A percentile compares a stretch with the other conserved stretches of the same genome.
Evolutionary conservation across 2,329 filamentous ascomycete species (phyloP).

Genomic region (Dactylellina haptotyla): DNA sequence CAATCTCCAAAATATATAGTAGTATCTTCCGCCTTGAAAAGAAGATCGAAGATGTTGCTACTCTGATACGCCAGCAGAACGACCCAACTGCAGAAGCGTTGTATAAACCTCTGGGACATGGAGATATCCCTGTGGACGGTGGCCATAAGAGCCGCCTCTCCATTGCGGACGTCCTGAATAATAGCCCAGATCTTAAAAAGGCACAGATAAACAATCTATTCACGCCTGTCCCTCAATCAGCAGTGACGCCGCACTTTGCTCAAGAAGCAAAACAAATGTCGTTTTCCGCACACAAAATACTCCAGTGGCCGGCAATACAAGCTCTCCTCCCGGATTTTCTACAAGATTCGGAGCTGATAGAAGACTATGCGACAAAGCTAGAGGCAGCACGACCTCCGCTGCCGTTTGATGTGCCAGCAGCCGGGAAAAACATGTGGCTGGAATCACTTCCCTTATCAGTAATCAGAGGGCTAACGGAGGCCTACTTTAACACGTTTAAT

Average conservation of each 20-base stretch:
- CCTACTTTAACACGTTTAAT: conserved; percentile 68
- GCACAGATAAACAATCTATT: conserved; percentile 20
- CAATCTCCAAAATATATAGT: conserved; percentile 68
- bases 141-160: conserved; percentile 39
- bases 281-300: conserved; percentile 64
- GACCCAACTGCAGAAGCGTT: conserved; percentile 44
- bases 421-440: conserved; percentile 62
- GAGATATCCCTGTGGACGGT: conserved; percentile 57
- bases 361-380: conserved; percentile 66
- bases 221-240: neutral
- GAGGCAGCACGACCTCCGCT: conserved; percentile 65
- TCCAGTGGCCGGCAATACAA: conserved; percentile 65
- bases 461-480: conserved; percentile 67
- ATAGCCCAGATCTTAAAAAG: conserved; percentile 65
- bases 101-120: conserved; percentile 58
- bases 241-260: conserved; percentile 10
- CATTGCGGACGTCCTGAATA: conserved; percentile 59
- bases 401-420: conserved; percentile 61
- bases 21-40: conserved; percentile 67
- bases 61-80: conserved; percentile 59
- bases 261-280: conserved; percentile 48
- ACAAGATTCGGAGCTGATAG: conserved; percentile 62
- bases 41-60: conserved; percentile 66
- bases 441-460: conserved; percentile 64
- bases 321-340: conserved; percentile 63